These are phyloP conservation scores for Alnus glutinosa DNA, from an alignment of 306 rosid species.

Conservation along the genomic window DNA sequence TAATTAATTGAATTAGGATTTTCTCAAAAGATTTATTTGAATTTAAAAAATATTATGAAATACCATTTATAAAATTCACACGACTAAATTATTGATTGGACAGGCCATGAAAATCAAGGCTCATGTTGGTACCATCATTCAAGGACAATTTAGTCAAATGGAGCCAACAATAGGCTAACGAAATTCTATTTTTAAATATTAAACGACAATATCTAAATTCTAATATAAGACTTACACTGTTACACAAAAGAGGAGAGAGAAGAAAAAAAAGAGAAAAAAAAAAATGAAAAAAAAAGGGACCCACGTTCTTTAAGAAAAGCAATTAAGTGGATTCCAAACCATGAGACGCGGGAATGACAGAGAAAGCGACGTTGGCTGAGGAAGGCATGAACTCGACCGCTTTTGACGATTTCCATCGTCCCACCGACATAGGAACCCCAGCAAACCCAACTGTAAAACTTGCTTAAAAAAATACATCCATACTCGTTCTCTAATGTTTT, in stretches of 20 bases:
- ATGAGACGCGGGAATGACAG: conserved; percentile 32
- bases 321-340: not conserved
- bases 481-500: no score
- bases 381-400: conserved; percentile 7
- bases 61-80: no score
- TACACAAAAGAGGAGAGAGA: not conserved
- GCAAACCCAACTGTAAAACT: no score
- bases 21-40: no score
- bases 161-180: not conserved
- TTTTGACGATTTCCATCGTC: not conserved
- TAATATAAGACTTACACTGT: not conserved
- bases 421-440: no score
- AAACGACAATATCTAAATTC: not conserved
- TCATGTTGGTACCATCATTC: not conserved
- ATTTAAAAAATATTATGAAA: no score
- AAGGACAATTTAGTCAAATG: not conserved
- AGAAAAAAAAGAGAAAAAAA: not conserved
- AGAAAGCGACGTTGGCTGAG: conserved; percentile 1
- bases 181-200: not conserved
- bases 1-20: no score
- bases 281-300: not conserved
- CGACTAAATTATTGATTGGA: no score
- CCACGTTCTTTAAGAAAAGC: conserved; percentile 11
- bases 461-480: no score
- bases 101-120: not conserved